Percentiles rank a stretch among this genome's conserved stretches.
Evolutionary conservation across 2,329 filamentous ascomycete genomes (phyloP).

Genomic region (Fusarium phyllophilum): DNA sequence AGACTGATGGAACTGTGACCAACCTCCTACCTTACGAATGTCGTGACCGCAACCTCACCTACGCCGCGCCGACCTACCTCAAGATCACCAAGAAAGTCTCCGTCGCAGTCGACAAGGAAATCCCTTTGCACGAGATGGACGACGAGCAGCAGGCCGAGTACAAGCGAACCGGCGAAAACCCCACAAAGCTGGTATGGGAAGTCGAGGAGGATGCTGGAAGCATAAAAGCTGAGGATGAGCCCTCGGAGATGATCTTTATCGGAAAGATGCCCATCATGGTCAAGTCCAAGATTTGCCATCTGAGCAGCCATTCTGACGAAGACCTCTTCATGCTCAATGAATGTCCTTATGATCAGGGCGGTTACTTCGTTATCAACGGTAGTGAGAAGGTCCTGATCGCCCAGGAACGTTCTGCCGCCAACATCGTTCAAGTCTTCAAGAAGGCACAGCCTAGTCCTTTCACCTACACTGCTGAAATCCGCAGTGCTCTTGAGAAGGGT

Average conservation of each 20-base stretch:
- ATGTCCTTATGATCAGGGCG: constrained; percentile 97
- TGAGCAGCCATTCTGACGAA: constrained; percentile 85
- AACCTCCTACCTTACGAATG: constrained; percentile 94
- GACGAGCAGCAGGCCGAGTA: constrained; percentile 68
- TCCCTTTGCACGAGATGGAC: constrained; percentile 75
- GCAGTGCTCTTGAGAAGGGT: constrained; percentile 95
- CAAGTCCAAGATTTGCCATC: constrained; percentile 93
- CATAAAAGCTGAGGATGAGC: constrained; percentile 61
- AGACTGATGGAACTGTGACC: constrained; percentile 88
- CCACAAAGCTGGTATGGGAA: constrained; percentile 69
- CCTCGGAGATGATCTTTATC: constrained; percentile 83
- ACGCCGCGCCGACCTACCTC: constrained; percentile 90
- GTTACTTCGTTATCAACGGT: constrained; percentile 99
- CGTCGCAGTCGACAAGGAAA: constrained; percentile 80
- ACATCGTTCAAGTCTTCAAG: constrained; percentile 99
- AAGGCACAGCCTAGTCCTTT: constrained; percentile 94
- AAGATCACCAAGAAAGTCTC: constrained; percentile 87
- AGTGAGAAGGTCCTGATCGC: constrained; percentile 98
- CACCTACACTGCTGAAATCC: constrained; percentile 93
- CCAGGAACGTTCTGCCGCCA: constrained; percentile 95
- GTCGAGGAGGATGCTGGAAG: constrained; percentile 67
- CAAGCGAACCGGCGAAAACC: constrained; percentile 64
- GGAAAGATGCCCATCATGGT: constrained; percentile 98
- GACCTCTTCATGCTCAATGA: constrained; percentile 92
- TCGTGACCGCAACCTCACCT: constrained; percentile 93